phyloP scores from a whole-genome alignment of 192 early-diverging fungal genomes.

The Phlyctochytrium bullatum region DNA sequence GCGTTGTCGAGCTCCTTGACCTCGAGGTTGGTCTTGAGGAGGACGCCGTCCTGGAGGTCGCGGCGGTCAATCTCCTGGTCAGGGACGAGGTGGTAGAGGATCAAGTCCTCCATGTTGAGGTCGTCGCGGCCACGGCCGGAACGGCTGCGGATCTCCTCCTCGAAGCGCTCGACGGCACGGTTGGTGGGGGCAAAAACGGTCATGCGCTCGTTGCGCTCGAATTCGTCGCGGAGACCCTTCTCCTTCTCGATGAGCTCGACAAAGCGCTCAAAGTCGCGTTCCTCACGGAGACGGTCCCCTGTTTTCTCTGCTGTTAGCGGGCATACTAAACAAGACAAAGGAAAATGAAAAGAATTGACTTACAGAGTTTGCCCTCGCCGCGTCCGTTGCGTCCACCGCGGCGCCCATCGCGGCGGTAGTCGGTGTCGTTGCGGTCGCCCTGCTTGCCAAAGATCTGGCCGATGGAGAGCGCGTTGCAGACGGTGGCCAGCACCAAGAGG shows the following conservation, averaged over 20 bases:
- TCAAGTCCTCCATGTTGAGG: slow-evolving; percentile 2
- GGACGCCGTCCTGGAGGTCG: slow-evolving; percentile 18
- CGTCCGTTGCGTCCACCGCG: too few relatives aligned
- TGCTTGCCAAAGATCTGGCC: too few relatives aligned
- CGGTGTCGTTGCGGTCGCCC: too few relatives aligned
- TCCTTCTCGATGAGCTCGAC: slow-evolving; percentile 25
- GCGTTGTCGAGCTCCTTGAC: slow-evolving; percentile 23
- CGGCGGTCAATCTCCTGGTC: slow-evolving; percentile 17
- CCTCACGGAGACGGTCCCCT: slow-evolving; percentile 1
- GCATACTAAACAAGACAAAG: too few relatives aligned
- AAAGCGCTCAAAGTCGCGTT: slow-evolving; percentile 8
- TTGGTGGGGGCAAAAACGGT: slow-evolving; percentile 32
- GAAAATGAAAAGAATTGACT: too few relatives aligned
- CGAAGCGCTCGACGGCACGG: slow-evolving; percentile 11
- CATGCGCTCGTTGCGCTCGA: slow-evolving; percentile 13
- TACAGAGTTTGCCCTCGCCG: too few relatives aligned
- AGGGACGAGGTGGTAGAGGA: slow-evolving; percentile 33
- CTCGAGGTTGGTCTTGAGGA: slow-evolving; percentile 27
- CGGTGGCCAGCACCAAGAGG: too few relatives aligned
- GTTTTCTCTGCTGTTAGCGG: too few relatives aligned
- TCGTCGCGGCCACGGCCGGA: not conserved
- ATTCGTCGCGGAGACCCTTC: slow-evolving; percentile 30
- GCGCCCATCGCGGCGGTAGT: too few relatives aligned
- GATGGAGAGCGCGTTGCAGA: too few relatives aligned
- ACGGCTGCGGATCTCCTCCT: not conserved